Evolutionary conservation across 306 rosid genomes (phyloP), one percentile per base, ranked within the genome.

Genomic region (Quercus cerris): DNA sequence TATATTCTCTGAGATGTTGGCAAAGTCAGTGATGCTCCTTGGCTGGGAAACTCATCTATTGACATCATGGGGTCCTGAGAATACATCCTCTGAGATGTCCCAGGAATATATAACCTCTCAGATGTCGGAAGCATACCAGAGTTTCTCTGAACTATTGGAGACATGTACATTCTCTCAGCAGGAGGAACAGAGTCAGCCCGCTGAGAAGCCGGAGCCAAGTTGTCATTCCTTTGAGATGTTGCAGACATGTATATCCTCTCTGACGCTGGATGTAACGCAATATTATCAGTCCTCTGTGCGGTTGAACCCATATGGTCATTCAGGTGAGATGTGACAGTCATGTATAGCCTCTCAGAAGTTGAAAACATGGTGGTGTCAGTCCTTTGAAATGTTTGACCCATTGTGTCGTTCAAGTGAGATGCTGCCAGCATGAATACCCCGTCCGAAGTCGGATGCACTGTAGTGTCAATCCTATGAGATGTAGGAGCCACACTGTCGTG

Each of bases 31-130:
- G 89, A 75, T 20, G 77, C 71, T 67, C 84, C 88, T 81, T 87
- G 88, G 83, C 87, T 38, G 31, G 90, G 81, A 83, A 83, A 88
- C 79, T 88, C 90, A 75, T 85, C 88, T 80, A 81, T 78, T 59
- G 91, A 78, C 38, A 84, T 73, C 57, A 87, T 67, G n/a, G 85
- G 64, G 82, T 81, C 87, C 72, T 85, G 89, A 78, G 77, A 35
- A 46, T 86, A 87, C 85, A 83, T 77, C 81, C 85, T 87, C 62
- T 80, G 89, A 72, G 91, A 73, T 58, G 79, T 75, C 25, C 86
- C 59, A 19, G 88, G 85, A 78, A 79, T 73, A 77, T 84, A 80
- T 51, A 82, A 68, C 66, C 88, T 83, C 85, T 86, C 94, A 6
- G 94, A 82, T 19, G 80, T 83, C 3, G 79, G 62, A 14, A 63